Evolutionary conservation across 2,329 filamentous ascomycete species (phyloP).

Genomic region (Chrysoporthe austroafricana): DNA sequence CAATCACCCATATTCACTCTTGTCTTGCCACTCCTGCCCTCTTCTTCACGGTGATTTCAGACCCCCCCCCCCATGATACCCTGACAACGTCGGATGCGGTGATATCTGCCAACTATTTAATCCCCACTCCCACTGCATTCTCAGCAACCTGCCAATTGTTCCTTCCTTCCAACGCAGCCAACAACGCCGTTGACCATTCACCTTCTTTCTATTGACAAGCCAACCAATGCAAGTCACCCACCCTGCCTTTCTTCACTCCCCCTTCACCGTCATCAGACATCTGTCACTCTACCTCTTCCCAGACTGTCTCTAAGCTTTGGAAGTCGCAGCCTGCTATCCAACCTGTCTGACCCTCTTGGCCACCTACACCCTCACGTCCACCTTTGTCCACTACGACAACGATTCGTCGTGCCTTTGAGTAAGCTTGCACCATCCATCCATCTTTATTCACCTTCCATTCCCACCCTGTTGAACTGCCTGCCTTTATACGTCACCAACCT

Average conservation of each 20-base stretch:
- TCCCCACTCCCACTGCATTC: neutral
- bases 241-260: neutral
- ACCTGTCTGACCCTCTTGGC: neutral
- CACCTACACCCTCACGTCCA: neutral
- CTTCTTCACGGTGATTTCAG: neutral
- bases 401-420: neutral
- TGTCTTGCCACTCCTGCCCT: neutral
- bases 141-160: neutral
- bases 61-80: neutral
- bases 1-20: neutral
- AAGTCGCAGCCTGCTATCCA: neutral
- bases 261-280: neutral
- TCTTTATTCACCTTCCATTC: neutral
- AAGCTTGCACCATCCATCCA: neutral
- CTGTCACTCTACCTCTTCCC: neutral
- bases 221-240: neutral
- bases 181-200: neutral
- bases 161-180: neutral
- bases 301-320: neutral
- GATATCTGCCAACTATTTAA: neutral
- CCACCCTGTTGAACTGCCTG: neutral
- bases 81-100: neutral
- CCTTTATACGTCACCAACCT: neutral
- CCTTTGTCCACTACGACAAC: neutral
- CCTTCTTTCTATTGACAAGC: neutral